Percentiles rank a stretch among this genome's conserved stretches.
Conservation (phyloP, 139 green algal species). For the Coelastrella sp. region DNA sequence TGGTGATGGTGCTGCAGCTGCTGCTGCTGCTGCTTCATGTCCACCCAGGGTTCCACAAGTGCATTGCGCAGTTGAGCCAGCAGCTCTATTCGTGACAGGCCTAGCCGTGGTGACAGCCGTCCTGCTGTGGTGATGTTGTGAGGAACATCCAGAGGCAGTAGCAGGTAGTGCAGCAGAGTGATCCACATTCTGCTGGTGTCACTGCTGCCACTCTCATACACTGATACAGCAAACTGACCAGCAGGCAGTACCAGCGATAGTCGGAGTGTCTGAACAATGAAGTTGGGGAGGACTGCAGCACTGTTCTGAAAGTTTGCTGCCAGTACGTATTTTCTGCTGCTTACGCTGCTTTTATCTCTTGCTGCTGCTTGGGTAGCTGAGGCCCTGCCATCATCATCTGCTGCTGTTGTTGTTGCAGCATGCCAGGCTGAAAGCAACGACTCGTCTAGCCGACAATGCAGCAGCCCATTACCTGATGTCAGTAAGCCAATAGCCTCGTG, state of each 20-base stretch:
- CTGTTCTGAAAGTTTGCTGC: conserved; percentile 70
- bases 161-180: conserved; percentile 53
- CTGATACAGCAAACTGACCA: conserved; percentile 52
- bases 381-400: background rate
- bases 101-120: background rate
- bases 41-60: conserved; percentile 49
- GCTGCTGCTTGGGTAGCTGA: background rate
- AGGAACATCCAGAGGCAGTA: conserved; percentile 47
- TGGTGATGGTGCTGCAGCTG: conserved; percentile 18
- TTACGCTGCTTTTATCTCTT: background rate
- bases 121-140: conserved; percentile 52
- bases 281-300: conserved; percentile 59
- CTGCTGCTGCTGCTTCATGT: conserved; percentile 26
- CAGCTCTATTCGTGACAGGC: conserved; percentile 61
- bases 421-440: background rate
- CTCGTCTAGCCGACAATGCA: background rate
- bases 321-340: conserved; percentile 48
- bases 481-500: background rate
- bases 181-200: conserved; percentile 55
- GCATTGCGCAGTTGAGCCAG: conserved; percentile 62
- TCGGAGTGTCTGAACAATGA: conserved; percentile 52
- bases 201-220: conserved; percentile 65
- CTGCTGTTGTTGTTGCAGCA: background rate
- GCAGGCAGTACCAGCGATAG: conserved; percentile 4
- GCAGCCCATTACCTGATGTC: background rate